These are phyloP conservation scores for Astragalus glycyphyllos DNA, from an alignment of 306 rosid species.

Conservation along the genomic window DNA sequence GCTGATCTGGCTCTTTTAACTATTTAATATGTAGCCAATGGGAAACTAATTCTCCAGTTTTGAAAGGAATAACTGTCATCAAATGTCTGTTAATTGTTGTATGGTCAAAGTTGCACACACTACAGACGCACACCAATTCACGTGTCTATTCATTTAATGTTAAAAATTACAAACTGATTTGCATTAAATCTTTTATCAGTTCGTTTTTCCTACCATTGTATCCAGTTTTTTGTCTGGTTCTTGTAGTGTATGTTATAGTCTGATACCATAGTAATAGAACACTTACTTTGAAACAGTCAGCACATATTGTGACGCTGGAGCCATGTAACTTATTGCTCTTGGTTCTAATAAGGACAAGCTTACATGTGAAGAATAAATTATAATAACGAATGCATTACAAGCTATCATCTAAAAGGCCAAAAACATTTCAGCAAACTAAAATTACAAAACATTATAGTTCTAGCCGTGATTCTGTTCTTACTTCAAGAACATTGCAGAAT, in stretches of 20 bases:
- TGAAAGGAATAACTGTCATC: not conserved
- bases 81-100: not conserved
- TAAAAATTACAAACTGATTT: not conserved
- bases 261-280: not conserved
- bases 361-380: not conserved
- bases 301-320: not conserved
- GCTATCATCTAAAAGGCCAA: constrained; percentile 1
- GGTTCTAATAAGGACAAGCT: not conserved
- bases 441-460: not conserved
- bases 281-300: not conserved
- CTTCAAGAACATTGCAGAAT: not conserved
- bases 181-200: too few species aligned
- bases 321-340: not conserved
- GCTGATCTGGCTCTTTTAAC: not conserved
- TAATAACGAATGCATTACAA: constrained; percentile 14
- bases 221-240: not conserved
- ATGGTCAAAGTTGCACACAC: not conserved
- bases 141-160: not conserved
- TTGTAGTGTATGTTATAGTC: not conserved
- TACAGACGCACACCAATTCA: not conserved
- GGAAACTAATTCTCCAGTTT: not conserved
- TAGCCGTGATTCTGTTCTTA: constrained; percentile 8
- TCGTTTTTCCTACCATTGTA: too few species aligned
- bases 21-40: not conserved
- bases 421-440: not conserved